Conservation (phyloP, 371 early-diverging fungal genomes). For the Syncephalastrum monosporum region DNA sequence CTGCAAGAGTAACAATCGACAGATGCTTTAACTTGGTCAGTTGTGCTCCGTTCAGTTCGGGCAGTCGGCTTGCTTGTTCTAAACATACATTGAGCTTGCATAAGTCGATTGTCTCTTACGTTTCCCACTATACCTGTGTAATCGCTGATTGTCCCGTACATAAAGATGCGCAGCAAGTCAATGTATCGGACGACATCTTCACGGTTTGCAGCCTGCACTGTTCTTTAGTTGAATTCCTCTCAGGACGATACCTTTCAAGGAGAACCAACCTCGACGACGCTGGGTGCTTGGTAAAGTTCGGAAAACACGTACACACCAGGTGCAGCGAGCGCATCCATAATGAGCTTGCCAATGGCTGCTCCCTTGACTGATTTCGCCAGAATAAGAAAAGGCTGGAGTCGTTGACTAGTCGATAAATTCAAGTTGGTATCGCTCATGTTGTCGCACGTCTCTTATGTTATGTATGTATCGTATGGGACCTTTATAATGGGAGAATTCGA, state of each 20-base stretch:
- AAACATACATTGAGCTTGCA: not conserved
- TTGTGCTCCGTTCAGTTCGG: conserved; percentile 61
- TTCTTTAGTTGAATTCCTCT: not conserved
- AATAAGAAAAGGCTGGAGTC: conserved; percentile 72
- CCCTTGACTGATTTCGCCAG: conserved; percentile 80
- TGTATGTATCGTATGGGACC: no score
- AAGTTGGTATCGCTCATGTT: no score
- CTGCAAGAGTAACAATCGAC: conserved; percentile 75
- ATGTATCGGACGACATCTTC: conserved; percentile 57
- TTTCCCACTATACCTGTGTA: conserved; percentile 60
- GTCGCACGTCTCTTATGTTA: no score
- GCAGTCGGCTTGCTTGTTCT: conserved; percentile 36
- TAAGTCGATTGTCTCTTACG: not conserved
- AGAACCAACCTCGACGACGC: conserved; percentile 62
- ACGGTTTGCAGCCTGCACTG: not conserved
- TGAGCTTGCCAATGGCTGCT: conserved; percentile 69
- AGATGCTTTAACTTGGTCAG: conserved; percentile 72
- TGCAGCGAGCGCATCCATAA: conserved; percentile 71
- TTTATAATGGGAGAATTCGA: no score
- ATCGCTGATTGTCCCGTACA: conserved; percentile 79
- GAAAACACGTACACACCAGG: conserved; percentile 81
- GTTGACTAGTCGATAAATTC: conserved; percentile 26
- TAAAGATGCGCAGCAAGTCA: conserved; percentile 65
- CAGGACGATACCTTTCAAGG: not conserved
- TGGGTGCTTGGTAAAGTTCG: conserved; percentile 70